Evolutionary conservation across 495 filamentous ascomycete genomes (phyloP).

Genomic region (Chaetomium fimeti): DNA sequence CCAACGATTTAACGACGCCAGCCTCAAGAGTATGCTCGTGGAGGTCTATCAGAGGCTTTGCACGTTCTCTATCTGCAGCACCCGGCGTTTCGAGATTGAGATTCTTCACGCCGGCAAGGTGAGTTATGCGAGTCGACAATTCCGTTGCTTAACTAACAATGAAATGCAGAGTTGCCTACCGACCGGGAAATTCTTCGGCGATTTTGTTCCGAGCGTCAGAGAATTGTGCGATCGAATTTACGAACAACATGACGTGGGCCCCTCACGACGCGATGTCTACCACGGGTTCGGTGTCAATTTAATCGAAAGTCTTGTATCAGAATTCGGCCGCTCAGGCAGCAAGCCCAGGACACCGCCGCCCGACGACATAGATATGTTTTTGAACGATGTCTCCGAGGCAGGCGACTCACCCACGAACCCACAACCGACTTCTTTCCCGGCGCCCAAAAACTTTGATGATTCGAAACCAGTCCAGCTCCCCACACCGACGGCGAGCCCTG

Average conservation of each 20-base stretch:
- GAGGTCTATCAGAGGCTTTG: constrained; percentile 33
- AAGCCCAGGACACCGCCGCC: background rate
- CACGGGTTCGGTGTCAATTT: constrained; percentile 41
- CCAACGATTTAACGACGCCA: constrained; percentile 27
- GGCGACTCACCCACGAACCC: background rate
- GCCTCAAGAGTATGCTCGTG: constrained; percentile 30
- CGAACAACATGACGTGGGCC: constrained; percentile 33
- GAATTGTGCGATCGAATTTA: constrained; percentile 43
- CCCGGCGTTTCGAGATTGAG: constrained; percentile 47
- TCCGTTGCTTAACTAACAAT: constrained; percentile 23
- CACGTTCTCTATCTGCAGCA: constrained; percentile 36
- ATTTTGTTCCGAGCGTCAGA: constrained; percentile 38
- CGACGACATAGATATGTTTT: constrained; percentile 30
- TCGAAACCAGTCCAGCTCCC: constrained; percentile 5
- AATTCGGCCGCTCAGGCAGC: constrained; percentile 22
- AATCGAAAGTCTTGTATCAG: constrained; percentile 38
- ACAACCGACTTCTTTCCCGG: background rate
- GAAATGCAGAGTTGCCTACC: constrained; percentile 34
- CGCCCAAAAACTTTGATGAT: background rate
- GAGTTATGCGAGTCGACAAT: constrained; percentile 5
- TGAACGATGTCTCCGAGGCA: constrained; percentile 26
- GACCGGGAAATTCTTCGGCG: constrained; percentile 33
- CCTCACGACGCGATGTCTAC: constrained; percentile 37
- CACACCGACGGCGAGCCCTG: constrained; percentile 16
- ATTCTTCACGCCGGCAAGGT: constrained; percentile 48